Evolutionary conservation across 2,329 filamentous ascomycete genomes (phyloP), one percentile per base, ranked within the genome.

Genomic region (Cercospora zeina): DNA sequence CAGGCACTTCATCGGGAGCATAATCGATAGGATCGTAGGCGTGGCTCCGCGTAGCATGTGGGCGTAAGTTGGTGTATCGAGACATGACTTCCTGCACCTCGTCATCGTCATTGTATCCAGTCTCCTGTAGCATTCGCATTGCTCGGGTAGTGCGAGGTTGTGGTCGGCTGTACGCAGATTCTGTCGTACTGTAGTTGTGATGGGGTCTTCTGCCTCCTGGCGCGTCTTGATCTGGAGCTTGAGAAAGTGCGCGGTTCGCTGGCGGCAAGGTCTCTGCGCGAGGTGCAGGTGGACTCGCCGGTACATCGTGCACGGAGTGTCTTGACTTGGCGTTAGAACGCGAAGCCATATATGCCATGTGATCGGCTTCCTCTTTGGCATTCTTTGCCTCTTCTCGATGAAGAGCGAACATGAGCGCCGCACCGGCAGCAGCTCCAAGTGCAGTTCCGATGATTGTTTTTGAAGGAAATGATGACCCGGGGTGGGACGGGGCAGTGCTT

Each of bases 361-460:
- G 54, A 19, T 76, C 77, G 4, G 73, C 68, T 65, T 81, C 79
- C 62, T 79, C 77, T 63, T 73, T 74, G 21, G 77, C 77, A 63
- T 78, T 80, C 56, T 79, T 77, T 55, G 73, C 71, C 66, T 89
- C 87, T 62, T 82, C 81, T 67, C 84, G 86, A 66, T 86, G 82
- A 79, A 91, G 87, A 21, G 86, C 87, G 76, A 95, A 96, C 9
- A 90, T 88, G 42, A 90, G 80, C 9, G 88, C 89, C 36, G 88
- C 89, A 39, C 89, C 89, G 16, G 90, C 90, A 14, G 90, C 90
- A 33, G 89, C 90, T 47, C 90, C 91, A 54, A 96, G 81, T 10
- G 96, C 80, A 7, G 89, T 89, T 7, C 91, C 89, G 50, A 95
- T 82, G 21, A 76, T 39, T 14, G 67, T 64, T 59, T 73, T 72